Evolutionary conservation across 116 monocot species (phyloP).

Genomic region (Zostera marina): DNA sequence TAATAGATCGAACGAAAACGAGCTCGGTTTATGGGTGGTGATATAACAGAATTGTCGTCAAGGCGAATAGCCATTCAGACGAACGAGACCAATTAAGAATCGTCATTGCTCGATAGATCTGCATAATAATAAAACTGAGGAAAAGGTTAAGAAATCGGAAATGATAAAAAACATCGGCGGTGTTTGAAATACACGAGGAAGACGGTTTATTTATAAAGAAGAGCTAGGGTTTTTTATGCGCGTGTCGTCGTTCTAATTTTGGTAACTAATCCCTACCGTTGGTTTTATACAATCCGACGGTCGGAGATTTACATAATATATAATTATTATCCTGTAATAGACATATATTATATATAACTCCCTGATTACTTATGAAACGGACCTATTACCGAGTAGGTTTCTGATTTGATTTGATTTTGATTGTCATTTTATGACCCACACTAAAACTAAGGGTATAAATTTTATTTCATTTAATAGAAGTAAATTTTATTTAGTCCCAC

Average conservation of each 20-base stretch:
- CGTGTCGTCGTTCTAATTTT: background rate
- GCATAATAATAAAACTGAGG: background rate
- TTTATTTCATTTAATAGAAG: too few species aligned
- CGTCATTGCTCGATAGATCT: slow-evolving; percentile 24
- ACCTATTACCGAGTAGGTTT: too few species aligned
- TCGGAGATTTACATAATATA: background rate
- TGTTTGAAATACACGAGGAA: background rate
- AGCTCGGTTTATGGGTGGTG: slow-evolving; percentile 96
- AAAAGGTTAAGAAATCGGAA: background rate
- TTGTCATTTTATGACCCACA: too few species aligned
- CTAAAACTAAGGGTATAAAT: too few species aligned
- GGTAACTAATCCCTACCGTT: background rate
- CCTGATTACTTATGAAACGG: too few species aligned
- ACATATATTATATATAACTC: too few species aligned
- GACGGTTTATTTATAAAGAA: background rate
- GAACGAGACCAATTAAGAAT: slow-evolving; percentile 65
- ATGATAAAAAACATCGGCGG: background rate
- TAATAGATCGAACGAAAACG: background rate
- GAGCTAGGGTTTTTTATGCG: background rate
- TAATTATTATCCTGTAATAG: too few species aligned
- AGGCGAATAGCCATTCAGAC: slow-evolving; percentile 68
- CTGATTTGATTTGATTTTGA: too few species aligned
- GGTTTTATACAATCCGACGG: background rate
- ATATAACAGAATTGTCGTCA: slow-evolving; percentile 91
- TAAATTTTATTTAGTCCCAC: too few species aligned